Conservation (phyloP, 768 basidiomycete species). For the Collybiopsis confluens region DNA sequence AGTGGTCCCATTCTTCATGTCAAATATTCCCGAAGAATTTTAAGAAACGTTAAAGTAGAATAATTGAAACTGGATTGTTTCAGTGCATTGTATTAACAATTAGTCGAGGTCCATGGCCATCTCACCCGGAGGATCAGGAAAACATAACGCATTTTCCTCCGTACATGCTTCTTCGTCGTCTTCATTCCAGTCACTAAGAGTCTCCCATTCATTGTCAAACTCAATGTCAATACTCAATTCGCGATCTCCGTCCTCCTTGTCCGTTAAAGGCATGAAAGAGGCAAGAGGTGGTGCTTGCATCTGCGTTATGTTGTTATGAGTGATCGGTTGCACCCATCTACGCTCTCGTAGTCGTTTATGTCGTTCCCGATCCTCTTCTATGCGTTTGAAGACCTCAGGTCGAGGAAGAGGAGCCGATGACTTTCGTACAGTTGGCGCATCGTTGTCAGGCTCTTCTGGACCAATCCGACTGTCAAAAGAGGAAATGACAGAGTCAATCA, state of each 20-base stretch:
- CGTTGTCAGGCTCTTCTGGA: conserved; percentile 12
- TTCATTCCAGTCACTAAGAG: conserved; percentile 88
- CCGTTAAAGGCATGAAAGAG: conserved; percentile 57
- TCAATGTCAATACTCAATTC: conserved; percentile 73
- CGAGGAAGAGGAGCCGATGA: conserved; percentile 39
- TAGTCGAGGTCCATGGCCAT: conserved; percentile 6
- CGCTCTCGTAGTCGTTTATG: conserved; percentile 89
- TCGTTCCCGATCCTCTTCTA: conserved; percentile 89
- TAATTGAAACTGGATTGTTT: too few relatives aligned
- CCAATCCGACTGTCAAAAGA: conserved; percentile 44
- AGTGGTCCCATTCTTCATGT: too few relatives aligned
- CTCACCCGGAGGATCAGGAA: conserved; percentile 31
- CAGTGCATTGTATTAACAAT: too few relatives aligned
- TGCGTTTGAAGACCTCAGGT: conserved; percentile 75
- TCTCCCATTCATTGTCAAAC: conserved; percentile 88
- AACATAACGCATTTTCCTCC: conserved; percentile 72
- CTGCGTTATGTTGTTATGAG: conserved; percentile 43
- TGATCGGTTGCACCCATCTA: conserved; percentile 83
- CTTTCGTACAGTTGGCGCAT: conserved; percentile 12
- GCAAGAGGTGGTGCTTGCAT: conserved; percentile 42
- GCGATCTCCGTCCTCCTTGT: conserved; percentile 47
- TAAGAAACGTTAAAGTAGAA: too few relatives aligned
- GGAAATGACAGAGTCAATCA: conserved; percentile 66
- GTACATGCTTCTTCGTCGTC: conserved; percentile 74
- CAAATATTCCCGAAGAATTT: too few relatives aligned